Base-by-base conservation (phyloP, 2,329 filamentous ascomycete genomes). In the Aspergillus flavus region DNA sequence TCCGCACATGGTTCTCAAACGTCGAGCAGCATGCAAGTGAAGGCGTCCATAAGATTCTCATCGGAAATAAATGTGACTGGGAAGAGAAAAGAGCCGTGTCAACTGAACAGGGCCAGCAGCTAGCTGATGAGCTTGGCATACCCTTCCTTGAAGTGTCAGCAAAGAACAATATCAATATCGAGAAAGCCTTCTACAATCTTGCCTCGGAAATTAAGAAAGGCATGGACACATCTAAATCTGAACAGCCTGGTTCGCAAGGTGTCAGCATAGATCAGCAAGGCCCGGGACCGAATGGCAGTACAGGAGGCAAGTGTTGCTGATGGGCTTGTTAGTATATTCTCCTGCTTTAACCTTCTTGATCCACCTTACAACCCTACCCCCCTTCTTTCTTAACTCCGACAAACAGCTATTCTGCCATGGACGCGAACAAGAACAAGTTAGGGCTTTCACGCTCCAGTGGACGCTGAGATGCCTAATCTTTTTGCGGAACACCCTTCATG, bases 11-110 rank as follows among this genome's bases (percentile, higher is more conserved):
- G 95, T 99, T 99, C 83, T 94, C 94, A 77, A 98, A 99, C 82
- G 94, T 97, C 72, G 94, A 97, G 80, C 94, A 97, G 81, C 94
- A 99, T 82, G 95, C 95, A 63, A 97, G 93, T 73, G 95, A 98
- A 83, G 95, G 95, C 74, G 95, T 99, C 77, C 97, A 98, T 88
- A 99, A 98, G 86, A 98, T 99, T 77, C 87, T 99, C 70, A 97
- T 99, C 71, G 95, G 95, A 78, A 99, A 99, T 87, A 99, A 99
- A 84, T 99, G 95, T 83, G 95, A 99, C 82, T 98, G 95, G 95
- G 95, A 98, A 81, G 95, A 99, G 83, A 98, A 98, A 86, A 91
- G 95, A 71, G 93, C 92, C 61, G 91, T 99, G 48, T 93, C 92
- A 57, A 96, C 91, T 64, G 94, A 97, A 79, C 91, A 93, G 76